Percentiles rank a stretch among this genome's conserved stretches.
Evolutionary conservation across 805 yeast species (phyloP).

Genomic region (Priceomyces melissophilus): DNA sequence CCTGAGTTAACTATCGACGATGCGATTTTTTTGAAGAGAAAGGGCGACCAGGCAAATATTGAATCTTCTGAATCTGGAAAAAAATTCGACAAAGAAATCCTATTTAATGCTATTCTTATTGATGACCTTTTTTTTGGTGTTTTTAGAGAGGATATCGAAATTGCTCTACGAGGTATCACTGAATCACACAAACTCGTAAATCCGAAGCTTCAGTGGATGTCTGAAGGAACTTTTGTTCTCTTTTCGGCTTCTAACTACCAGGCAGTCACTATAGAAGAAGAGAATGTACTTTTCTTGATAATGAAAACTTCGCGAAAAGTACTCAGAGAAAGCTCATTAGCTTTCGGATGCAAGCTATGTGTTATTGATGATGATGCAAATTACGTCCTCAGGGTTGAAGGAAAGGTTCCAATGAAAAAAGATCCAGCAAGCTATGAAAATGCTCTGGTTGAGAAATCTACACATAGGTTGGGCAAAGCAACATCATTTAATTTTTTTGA

Average conservation of each 20-base stretch:
- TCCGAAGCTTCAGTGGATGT: conserved; percentile 37
- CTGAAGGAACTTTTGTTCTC: conserved; percentile 39
- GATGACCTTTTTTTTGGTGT: conserved; percentile 53
- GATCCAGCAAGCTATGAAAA: background rate
- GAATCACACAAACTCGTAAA: conserved; percentile 18
- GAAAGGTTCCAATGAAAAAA: background rate
- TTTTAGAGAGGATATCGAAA: conserved; percentile 43
- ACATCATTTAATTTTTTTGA: background rate
- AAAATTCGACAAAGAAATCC: background rate
- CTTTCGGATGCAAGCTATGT: conserved; percentile 48
- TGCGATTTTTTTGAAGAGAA: conserved; percentile 28
- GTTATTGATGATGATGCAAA: conserved; percentile 31
- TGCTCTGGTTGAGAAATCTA: background rate
- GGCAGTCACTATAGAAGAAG: conserved; percentile 34
- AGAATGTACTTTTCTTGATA: conserved; percentile 40
- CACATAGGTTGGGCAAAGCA: too few relatives aligned
- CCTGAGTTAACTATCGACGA: conserved; percentile 50
- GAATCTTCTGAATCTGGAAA: conserved; percentile 18
- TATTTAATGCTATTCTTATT: conserved; percentile 53
- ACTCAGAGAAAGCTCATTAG: conserved; percentile 41
- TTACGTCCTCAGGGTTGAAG: conserved; percentile 16
- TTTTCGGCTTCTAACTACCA: conserved; percentile 32
- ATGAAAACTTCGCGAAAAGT: conserved; percentile 29
- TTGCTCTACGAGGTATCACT: conserved; percentile 19
- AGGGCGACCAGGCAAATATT: conserved; percentile 18